Conservation (phyloP, 352 stramenopile genomes). For the Globisporangium cederbergense region DNA sequence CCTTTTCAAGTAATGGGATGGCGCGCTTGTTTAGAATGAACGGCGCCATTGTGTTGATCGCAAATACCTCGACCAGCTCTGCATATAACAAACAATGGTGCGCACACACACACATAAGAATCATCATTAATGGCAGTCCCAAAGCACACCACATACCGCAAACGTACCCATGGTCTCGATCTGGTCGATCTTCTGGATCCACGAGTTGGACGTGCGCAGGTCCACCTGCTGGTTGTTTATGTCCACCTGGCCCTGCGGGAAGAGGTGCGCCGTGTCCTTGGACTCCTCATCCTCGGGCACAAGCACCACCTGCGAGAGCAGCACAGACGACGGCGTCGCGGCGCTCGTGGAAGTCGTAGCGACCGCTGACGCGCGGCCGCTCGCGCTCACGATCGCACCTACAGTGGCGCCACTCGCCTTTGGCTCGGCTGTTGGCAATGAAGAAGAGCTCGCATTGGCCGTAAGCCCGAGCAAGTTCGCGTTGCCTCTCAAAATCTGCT, state of each 20-base stretch:
- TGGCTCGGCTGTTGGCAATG: neutral
- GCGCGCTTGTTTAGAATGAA: slow-evolving; percentile 92
- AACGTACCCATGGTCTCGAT: slow-evolving; percentile 65
- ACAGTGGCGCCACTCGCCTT: neutral
- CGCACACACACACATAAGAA: neutral
- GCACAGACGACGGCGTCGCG: slow-evolving; percentile 67
- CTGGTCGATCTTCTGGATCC: slow-evolving; percentile 81
- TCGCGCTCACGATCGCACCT: slow-evolving; percentile 29
- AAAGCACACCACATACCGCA: neutral
- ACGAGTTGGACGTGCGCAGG: slow-evolving; percentile 90
- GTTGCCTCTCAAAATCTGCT: slow-evolving; percentile 51
- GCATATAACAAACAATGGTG: neutral
- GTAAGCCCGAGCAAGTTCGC: slow-evolving; percentile 29
- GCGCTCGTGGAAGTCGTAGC: slow-evolving; percentile 13
- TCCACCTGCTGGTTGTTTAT: slow-evolving; percentile 94
- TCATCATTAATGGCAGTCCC: neutral
- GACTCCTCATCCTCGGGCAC: slow-evolving; percentile 82
- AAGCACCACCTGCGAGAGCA: slow-evolving; percentile 88
- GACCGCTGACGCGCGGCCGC: slow-evolving; percentile 15
- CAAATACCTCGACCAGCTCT: slow-evolving; percentile 82
- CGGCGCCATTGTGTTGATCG: slow-evolving; percentile 93
- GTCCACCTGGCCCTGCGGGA: slow-evolving; percentile 78
- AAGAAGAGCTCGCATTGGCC: neutral
- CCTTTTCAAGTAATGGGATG: slow-evolving; percentile 61
- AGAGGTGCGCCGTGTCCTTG: slow-evolving; percentile 44